Base-by-base conservation (phyloP, 2,329 filamentous ascomycete genomes). In the Nothopassalora personata region DNA sequence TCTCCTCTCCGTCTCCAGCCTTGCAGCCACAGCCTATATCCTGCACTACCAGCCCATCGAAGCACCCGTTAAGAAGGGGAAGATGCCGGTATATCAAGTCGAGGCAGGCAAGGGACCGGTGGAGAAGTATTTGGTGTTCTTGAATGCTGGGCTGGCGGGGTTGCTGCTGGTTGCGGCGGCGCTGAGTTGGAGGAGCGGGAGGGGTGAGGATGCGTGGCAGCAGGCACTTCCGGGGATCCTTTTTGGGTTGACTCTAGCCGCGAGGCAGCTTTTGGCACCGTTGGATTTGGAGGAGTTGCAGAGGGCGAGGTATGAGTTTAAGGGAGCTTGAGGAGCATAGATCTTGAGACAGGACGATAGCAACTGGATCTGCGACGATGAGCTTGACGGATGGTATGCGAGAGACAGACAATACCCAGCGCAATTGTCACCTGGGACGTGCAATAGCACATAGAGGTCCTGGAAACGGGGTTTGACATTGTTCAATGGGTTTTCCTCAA, bases 271-370 rank as follows among this genome's bases (percentile, higher is more conserved):
- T 68, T 86, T 91, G 81, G 80, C 81, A 3, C 80, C 84, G 51
- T 82, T 91, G 8, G 86, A 91, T 74, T 82, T 89, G 5, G 85
- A 77, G 62, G 87, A 88, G 68, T 73, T 92, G 66, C 76, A 80
- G 52, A 76, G 74, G 56, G 75, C 90, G 68, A 83, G 77, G 71
- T 89, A 90, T 74, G 78, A 80, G 56, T 87, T 84, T 69, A 90
- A 87, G 69, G 86, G 87, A 3, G 87, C 86, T 46, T 88, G 64
- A 73, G 18, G 28, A 19, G n/a, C 28, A 34, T 30, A 18, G 4
- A n/a, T 13, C 39, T n/a, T 4, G 39, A 43, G 2, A n/a, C 39
- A n/a, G 23, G 23, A 23, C 23, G 1, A 3, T 23, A 23, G 23
- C 23, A 23, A 23, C 23, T 23, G 23, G 23, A 23, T 23, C 23